Percentiles rank a stretch among this genome's conserved stretches.
phyloP scores from a whole-genome alignment of 306 rosid species.

The Morella rubra region DNA sequence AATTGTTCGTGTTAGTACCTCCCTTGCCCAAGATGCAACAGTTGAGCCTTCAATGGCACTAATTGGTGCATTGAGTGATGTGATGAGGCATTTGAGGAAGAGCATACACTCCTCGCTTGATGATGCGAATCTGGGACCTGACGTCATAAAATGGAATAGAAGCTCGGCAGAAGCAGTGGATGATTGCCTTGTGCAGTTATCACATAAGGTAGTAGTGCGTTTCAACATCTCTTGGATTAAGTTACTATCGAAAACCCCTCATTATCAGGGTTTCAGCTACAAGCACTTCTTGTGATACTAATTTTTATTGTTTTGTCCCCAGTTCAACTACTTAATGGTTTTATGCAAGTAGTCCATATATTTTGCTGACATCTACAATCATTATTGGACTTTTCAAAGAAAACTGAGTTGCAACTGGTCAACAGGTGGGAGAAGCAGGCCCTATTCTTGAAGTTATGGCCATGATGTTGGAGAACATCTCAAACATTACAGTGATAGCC shows the following conservation, averaged over 20 bases:
- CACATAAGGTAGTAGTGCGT: conserved; percentile 60
- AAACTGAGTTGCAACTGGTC: conserved; percentile 32
- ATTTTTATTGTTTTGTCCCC: conserved; percentile 16
- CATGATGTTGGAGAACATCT: conserved; percentile 76
- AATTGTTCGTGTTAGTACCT: conserved; percentile 71
- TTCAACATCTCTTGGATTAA: conserved; percentile 16
- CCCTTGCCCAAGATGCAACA: conserved; percentile 69
- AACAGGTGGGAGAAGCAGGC: conserved; percentile 89
- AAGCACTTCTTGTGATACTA: conserved; percentile 6
- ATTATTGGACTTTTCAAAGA: conserved; percentile 15
- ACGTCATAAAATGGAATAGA: conserved; percentile 59
- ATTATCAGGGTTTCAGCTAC: conserved; percentile 15
- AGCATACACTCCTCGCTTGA: conserved; percentile 70
- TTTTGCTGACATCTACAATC: background rate
- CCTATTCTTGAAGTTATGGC: conserved; percentile 89
- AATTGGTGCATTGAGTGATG: conserved; percentile 70
- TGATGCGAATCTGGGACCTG: conserved; percentile 50
- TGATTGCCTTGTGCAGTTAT: conserved; percentile 74
- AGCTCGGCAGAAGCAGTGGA: conserved; percentile 74
- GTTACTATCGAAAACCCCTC: conserved; percentile 12
- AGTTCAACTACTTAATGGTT: conserved; percentile 8
- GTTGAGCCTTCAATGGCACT: conserved; percentile 73
- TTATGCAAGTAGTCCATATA: background rate
- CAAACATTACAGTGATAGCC: conserved; percentile 57
- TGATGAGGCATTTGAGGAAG: conserved; percentile 86